These are phyloP conservation scores for Agastache rugosa DNA, from an alignment of 257 asterid genomes.

Conservation along the genomic window DNA sequence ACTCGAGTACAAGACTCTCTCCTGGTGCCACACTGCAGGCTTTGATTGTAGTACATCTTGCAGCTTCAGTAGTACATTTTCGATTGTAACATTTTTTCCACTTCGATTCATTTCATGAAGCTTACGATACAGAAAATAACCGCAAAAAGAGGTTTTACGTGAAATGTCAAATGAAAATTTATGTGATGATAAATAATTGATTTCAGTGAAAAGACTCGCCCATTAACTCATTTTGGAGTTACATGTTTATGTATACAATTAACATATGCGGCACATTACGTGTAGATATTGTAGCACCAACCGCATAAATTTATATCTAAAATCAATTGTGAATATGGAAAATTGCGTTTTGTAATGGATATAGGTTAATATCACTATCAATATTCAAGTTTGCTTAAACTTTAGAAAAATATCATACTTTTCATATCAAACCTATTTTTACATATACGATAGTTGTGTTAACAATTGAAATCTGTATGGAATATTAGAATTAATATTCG, in stretches of 20 bases:
- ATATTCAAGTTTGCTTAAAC: too few relatives aligned
- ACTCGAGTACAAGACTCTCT: constrained; percentile 38
- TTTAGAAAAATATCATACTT: too few relatives aligned
- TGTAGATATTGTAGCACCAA: neutral
- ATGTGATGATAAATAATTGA: constrained; percentile 11
- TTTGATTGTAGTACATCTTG: constrained; percentile 39
- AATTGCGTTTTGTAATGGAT: too few relatives aligned
- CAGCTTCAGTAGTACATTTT: constrained; percentile 30
- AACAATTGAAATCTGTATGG: too few relatives aligned
- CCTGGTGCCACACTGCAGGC: constrained; percentile 34
- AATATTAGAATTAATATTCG: too few relatives aligned
- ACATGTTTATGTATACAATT: neutral
- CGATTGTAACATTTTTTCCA: constrained; percentile 25
- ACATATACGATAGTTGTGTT: too few relatives aligned
- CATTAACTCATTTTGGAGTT: constrained; percentile 9
- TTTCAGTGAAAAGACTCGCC: neutral
- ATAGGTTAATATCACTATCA: too few relatives aligned
- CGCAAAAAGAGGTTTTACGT: constrained; percentile 5
- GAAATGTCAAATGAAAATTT: neutral
- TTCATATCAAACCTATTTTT: too few relatives aligned
- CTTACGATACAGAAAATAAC: constrained; percentile 1
- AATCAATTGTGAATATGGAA: too few relatives aligned
- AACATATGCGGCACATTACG: neutral
- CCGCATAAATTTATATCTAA: neutral
- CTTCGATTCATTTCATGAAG: neutral